Evolutionary conservation across 495 filamentous ascomycete genomes (phyloP).

Genomic region (Letharia lupina): DNA sequence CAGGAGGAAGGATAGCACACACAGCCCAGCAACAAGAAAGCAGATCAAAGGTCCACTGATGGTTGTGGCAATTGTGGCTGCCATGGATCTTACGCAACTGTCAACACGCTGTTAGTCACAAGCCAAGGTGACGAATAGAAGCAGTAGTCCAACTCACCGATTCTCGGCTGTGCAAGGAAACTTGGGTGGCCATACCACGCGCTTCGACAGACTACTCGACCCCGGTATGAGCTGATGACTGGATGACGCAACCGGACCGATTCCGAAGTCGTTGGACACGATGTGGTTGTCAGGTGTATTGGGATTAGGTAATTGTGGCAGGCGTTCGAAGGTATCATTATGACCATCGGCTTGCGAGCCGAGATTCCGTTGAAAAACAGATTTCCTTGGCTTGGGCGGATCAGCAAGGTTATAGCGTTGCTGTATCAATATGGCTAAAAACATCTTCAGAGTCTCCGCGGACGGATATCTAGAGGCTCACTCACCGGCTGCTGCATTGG

Average conservation of each 20-base stretch:
- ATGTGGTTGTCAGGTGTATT: constrained; percentile 4
- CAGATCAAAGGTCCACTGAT: neutral
- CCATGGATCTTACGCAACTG: neutral
- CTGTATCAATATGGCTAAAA: neutral
- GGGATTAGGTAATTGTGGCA: neutral
- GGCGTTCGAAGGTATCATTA: neutral
- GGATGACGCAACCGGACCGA: neutral
- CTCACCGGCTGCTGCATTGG: constrained; percentile 1
- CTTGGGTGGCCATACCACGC: neutral
- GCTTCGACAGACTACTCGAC: neutral
- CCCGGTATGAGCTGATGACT: neutral
- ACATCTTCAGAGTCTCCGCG: neutral
- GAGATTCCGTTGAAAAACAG: neutral
- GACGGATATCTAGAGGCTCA: neutral
- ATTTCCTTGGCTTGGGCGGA: neutral
- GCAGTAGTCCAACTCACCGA: neutral
- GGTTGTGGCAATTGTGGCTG: neutral
- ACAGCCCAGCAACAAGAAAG: neutral
- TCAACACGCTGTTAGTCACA: neutral
- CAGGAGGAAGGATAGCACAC: constrained; percentile 1
- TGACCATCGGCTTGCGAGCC: neutral
- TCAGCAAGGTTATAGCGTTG: neutral
- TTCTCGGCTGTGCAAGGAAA: neutral
- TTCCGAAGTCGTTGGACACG: neutral
- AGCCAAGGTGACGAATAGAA: neutral